A percentile compares a stretch with the other conserved stretches of the same genome.
phyloP scores from a whole-genome alignment of 495 filamentous ascomycete species.

The Aspergillus ostianus region DNA sequence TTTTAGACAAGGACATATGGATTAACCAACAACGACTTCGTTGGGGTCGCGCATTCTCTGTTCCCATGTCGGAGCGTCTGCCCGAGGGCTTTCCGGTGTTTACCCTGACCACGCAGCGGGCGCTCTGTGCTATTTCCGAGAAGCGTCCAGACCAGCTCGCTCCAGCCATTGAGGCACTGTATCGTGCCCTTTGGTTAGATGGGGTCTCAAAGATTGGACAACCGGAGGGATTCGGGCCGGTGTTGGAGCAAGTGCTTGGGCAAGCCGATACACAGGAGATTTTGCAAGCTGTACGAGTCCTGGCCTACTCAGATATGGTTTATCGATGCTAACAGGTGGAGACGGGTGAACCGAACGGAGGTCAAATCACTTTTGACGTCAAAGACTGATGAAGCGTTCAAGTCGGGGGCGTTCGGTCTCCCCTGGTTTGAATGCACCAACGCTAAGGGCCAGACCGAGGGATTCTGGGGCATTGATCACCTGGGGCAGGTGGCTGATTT shows the following conservation, averaged over 20 bases:
- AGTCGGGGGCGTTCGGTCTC: constrained; percentile 65
- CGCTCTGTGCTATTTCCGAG: constrained; percentile 40
- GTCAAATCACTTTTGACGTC: constrained; percentile 51
- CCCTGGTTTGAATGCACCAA: constrained; percentile 71
- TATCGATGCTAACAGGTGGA: constrained; percentile 12
- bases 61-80: constrained; percentile 51
- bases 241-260: constrained; percentile 53
- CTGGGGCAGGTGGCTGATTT: constrained; percentile 62
- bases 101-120: constrained; percentile 53
- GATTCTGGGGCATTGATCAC: constrained; percentile 71
- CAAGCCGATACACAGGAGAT: constrained; percentile 40
- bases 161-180: constrained; percentile 49
- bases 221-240: constrained; percentile 44
- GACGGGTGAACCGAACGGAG: constrained; percentile 39
- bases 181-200: constrained; percentile 57
- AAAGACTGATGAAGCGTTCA: constrained; percentile 60
- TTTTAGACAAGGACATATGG: constrained; percentile 66
- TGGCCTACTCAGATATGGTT: not conserved
- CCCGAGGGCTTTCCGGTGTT: constrained; percentile 60
- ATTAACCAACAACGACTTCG: constrained; percentile 58
- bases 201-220: constrained; percentile 45
- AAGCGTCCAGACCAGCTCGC: constrained; percentile 42
- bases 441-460: constrained; percentile 54
- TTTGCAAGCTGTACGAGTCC: constrained; percentile 33
- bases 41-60: constrained; percentile 57